phyloP scores from a whole-genome alignment of 345 rosid species.

The Ceriops zippeliana region DNA sequence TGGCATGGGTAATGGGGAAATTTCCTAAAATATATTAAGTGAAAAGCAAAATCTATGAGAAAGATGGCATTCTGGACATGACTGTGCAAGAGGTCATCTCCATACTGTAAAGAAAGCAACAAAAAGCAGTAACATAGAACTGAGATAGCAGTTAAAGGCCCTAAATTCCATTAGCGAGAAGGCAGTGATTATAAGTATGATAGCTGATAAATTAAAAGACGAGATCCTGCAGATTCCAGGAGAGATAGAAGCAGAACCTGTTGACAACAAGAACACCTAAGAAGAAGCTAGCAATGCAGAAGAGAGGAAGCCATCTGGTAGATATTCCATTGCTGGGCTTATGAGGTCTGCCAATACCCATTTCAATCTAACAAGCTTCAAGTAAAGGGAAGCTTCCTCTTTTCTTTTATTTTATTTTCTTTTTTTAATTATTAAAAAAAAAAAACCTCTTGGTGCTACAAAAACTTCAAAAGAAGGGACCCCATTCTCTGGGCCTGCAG shows the following conservation, averaged over 20 bases:
- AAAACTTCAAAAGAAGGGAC: constrained; percentile 12
- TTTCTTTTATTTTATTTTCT: neutral
- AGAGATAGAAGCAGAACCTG: constrained; percentile 39
- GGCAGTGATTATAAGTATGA: constrained; percentile 9
- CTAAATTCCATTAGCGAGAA: neutral
- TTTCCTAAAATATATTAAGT: too few relatives aligned
- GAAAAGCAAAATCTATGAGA: constrained; percentile 1
- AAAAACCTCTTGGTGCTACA: constrained; percentile 13
- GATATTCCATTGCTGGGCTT: constrained; percentile 56
- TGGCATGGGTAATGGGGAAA: neutral
- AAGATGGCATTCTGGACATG: constrained; percentile 16
- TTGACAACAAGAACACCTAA: constrained; percentile 62
- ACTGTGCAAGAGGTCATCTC: constrained; percentile 9
- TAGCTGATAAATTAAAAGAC: constrained; percentile 21
- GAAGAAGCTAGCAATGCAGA: constrained; percentile 74
- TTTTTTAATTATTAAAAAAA: neutral
- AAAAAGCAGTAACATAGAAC: constrained; percentile 3
- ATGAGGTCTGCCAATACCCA: constrained; percentile 63
- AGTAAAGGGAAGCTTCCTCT: constrained; percentile 30
- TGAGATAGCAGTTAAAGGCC: constrained; percentile 1
- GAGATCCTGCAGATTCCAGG: constrained; percentile 37
- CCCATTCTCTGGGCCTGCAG: constrained; percentile 13
- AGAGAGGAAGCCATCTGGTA: constrained; percentile 59
- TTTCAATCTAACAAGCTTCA: constrained; percentile 30
- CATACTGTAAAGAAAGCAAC: neutral